Evolutionary conservation across 345 rosid species (phyloP).

Genomic region (Acer yangbiense): DNA sequence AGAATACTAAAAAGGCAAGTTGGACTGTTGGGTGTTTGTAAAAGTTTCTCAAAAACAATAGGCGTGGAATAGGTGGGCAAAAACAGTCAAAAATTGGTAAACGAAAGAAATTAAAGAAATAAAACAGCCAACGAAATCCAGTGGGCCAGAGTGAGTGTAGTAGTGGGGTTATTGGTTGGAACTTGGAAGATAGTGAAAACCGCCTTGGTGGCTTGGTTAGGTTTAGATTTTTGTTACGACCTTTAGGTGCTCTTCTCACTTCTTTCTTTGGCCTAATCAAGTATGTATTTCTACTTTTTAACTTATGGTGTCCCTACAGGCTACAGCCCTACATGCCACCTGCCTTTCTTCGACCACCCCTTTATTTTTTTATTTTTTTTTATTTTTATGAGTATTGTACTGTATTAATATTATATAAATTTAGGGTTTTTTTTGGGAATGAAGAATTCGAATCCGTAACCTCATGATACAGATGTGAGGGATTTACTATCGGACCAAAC

Average conservation of each 20-base stretch:
- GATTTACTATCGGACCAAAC: no score
- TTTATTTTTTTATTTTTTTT: no score
- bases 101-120: not conserved
- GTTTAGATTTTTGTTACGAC: not conserved
- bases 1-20: not conserved
- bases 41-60: conserved; percentile 10
- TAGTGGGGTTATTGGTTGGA: not conserved
- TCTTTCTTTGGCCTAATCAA: no score
- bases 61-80: conserved; percentile 20
- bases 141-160: not conserved
- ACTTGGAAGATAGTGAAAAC: not conserved
- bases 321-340: no score
- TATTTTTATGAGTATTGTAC: no score
- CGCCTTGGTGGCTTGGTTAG: conserved; percentile 5
- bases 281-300: no score
- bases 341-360: no score
- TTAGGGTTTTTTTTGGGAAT: no score
- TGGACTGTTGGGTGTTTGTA: not conserved
- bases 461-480: no score
- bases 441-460: no score
- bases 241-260: not conserved
- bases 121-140: conserved; percentile 10
- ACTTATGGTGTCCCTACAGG: no score
- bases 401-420: no score
- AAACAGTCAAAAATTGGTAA: not conserved